Evolutionary conservation across 1,284 basidiomycete genomes (phyloP).

Genomic region (Lignosus rhinocerotis): DNA sequence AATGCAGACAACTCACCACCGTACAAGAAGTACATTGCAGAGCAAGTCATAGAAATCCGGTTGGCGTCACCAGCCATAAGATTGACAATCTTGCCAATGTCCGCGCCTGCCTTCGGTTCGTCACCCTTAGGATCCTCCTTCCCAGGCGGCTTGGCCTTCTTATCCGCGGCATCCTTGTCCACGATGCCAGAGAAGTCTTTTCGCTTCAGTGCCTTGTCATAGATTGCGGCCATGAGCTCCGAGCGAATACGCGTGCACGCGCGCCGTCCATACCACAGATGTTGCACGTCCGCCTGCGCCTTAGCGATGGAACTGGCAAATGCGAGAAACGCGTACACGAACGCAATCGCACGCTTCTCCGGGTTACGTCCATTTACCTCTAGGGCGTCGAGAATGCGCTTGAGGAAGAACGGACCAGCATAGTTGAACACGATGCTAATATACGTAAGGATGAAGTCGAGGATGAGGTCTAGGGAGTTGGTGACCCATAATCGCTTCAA

Average conservation of each 20-base stretch:
- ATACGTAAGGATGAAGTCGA: constrained; percentile 69
- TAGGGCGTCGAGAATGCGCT: constrained; percentile 53
- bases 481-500: constrained; percentile 63
- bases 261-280: constrained; percentile 79
- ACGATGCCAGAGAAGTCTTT: constrained; percentile 83
- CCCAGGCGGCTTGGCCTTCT: constrained; percentile 33
- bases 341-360: constrained; percentile 58
- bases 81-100: constrained; percentile 78
- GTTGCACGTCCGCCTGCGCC: constrained; percentile 72
- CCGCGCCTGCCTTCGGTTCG: constrained; percentile 67
- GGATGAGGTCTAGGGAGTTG: constrained; percentile 71
- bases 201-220: constrained; percentile 86
- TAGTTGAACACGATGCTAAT: constrained; percentile 72
- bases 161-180: constrained; percentile 42
- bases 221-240: constrained; percentile 81
- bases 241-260: constrained; percentile 68
- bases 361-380: constrained; percentile 34
- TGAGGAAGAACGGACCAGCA: constrained; percentile 66
- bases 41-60: constrained; percentile 50
- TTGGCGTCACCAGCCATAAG: constrained; percentile 75
- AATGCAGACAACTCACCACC: constrained; percentile 42
- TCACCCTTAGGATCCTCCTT: constrained; percentile 44
- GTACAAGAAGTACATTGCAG: constrained; percentile 64
- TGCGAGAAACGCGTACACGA: constrained; percentile 70
- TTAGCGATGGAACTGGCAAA: constrained; percentile 61